phyloP scores from a whole-genome alignment of 352 stramenopile species.

The Aphanomyces euteiches region DNA sequence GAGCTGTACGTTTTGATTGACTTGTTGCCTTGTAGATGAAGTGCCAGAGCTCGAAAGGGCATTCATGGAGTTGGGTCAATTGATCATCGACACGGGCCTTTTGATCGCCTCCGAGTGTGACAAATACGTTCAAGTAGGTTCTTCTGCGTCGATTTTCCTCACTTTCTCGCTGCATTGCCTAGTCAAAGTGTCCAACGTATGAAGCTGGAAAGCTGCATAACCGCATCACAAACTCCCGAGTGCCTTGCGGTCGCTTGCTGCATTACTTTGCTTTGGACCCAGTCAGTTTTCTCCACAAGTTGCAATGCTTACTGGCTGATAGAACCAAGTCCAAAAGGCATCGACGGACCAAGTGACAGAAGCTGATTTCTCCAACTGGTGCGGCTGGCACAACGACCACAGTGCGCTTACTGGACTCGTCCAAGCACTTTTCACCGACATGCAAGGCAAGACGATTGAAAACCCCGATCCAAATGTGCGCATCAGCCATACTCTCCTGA shows the following conservation, averaged over 20 bases:
- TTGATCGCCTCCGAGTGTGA: slow-evolving; percentile 92
- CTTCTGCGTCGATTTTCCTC: not conserved
- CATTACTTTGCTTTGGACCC: slow-evolving; percentile 92
- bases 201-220: slow-evolving; percentile 76
- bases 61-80: slow-evolving; percentile 88
- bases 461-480: slow-evolving; percentile 62
- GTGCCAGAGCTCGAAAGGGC: slow-evolving; percentile 78
- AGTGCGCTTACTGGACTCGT: slow-evolving; percentile 93
- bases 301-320: slow-evolving; percentile 7
- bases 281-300: slow-evolving; percentile 22
- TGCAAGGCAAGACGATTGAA: slow-evolving; percentile 48
- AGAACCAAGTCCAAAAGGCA: slow-evolving; percentile 33
- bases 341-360: slow-evolving; percentile 51
- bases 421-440: slow-evolving; percentile 88
- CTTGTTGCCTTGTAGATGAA: slow-evolving; percentile 35
- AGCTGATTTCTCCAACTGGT: slow-evolving; percentile 91
- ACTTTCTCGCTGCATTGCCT: slow-evolving; percentile 19
- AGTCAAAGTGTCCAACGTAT: slow-evolving; percentile 62
- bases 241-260: slow-evolving; percentile 91
- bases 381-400: slow-evolving; percentile 97
- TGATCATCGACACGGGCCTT: slow-evolving; percentile 90
- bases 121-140: slow-evolving; percentile 60
- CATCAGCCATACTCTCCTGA: not conserved
- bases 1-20: slow-evolving; percentile 8
- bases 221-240: slow-evolving; percentile 86